A percentile compares a stretch with the other conserved stretches of the same genome.
These are phyloP conservation scores for Leishmania braziliensis DNA, from an alignment of 208 protist genomes.

Conservation along the genomic window DNA sequence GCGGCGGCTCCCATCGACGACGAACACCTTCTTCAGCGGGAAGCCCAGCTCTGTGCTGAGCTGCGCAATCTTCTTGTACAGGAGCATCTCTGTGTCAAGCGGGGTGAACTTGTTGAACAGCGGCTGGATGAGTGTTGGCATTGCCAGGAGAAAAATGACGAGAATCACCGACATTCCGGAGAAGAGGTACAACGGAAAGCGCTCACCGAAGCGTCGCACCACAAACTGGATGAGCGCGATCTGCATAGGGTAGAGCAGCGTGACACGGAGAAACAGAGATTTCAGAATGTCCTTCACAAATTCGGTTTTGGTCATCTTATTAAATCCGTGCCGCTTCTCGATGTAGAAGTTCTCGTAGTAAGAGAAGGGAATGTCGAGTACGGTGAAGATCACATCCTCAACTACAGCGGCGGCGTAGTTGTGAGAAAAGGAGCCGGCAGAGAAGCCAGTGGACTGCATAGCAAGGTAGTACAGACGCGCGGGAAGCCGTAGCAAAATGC, in stretches of 20 bases:
- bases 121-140: conserved; percentile 79
- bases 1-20: conserved; percentile 78
- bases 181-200: conserved; percentile 85
- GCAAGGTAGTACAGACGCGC: conserved; percentile 47
- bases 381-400: conserved; percentile 40
- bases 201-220: conserved; percentile 67
- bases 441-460: conserved; percentile 20
- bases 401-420: conserved; percentile 44
- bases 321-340: conserved; percentile 88
- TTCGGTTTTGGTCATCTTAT: conserved; percentile 73
- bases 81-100: conserved; percentile 36
- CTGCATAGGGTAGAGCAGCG: conserved; percentile 51
- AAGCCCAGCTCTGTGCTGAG: conserved; percentile 59
- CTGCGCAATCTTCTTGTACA: conserved; percentile 54
- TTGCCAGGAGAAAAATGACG: conserved; percentile 54
- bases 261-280: conserved; percentile 47
- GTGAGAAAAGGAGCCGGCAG: conserved; percentile 59
- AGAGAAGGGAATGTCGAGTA: conserved; percentile 62
- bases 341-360: conserved; percentile 86
- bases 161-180: conserved; percentile 35
- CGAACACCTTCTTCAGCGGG: conserved; percentile 71
- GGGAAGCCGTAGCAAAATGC: conserved; percentile 39
- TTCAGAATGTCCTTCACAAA: conserved; percentile 79
- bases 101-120: conserved; percentile 90
- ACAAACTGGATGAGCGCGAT: conserved; percentile 63